Base-by-base conservation (phyloP, 257 asterid genomes). In the Solanum corneliomulleri region DNA sequence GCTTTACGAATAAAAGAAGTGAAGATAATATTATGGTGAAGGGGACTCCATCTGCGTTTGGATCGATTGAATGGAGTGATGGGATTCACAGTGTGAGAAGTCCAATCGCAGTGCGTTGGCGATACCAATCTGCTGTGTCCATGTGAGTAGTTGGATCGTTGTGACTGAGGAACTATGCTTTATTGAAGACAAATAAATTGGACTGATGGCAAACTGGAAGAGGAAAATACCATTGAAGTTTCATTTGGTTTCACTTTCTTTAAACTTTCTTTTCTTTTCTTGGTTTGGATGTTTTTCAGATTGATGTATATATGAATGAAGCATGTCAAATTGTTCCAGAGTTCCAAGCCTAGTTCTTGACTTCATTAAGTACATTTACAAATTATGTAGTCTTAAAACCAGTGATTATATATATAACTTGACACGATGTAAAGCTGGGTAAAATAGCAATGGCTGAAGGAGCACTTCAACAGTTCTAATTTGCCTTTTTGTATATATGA, bases 51-150 rank as follows among this genome's bases (percentile, higher is more conserved):
- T 90, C 95, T 6, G 91, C 95, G 8, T 94, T 94, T 69, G 99
- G 99, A 21, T 95, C 95, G 13, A 88, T 97, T 16, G 99, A 93
- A 68, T 97, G 99, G 99, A 89, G 83, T 3, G 98, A 97, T 82
- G 94, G 92, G 6, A 88, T 90, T 84, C 98, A 97, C 90, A 83
- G 31, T 2, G 99, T 95, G 91, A 89, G 96, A 91, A 97, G 99
- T 89, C 96, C 96, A 1, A 83, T 96, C 10, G 97, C 95, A 2
- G 99, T 90, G 84, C 82, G 88, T 11, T 94, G 98, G 98, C 87
- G 86, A 25, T 23, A 3, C 47, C 62, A 60, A 58, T 88, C 94
- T 3, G 91, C 89, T 6, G 96, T 45, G 60, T 91, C 96, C 7
- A 93, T 94, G 92, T 96, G 92, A 75, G 85, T 80, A 23, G 62